Conservation (phyloP, 208 protist species). For the Leishmania tarentolae region DNA sequence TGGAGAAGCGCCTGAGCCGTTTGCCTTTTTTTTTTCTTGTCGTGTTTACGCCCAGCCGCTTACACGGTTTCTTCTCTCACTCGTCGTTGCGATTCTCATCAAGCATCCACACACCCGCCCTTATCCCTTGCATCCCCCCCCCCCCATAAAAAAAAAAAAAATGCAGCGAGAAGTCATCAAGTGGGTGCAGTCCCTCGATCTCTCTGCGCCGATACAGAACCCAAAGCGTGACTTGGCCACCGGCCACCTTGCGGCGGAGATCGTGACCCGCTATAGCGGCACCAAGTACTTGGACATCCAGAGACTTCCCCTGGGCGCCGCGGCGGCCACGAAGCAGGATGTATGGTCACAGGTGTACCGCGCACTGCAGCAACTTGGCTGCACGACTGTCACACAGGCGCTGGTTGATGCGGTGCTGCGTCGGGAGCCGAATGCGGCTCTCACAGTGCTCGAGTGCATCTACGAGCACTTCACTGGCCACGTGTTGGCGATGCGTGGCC, state of each 20-base stretch:
- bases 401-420: slow-evolving; percentile 72
- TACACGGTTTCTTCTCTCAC: neutral
- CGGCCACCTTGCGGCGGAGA: slow-evolving; percentile 94
- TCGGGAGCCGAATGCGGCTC: slow-evolving; percentile 55
- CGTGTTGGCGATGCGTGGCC: slow-evolving; percentile 36
- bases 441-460: slow-evolving; percentile 64
- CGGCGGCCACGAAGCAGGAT: slow-evolving; percentile 73
- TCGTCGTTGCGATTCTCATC: neutral
- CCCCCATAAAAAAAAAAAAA: too few species aligned
- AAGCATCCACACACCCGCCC: neutral
- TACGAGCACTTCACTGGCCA: slow-evolving; percentile 82
- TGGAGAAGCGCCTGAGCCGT: neutral
- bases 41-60: neutral
- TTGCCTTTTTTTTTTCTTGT: neutral
- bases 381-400: slow-evolving; percentile 38
- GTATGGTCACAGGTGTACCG: slow-evolving; percentile 86
- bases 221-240: slow-evolving; percentile 94
- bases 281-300: slow-evolving; percentile 26
- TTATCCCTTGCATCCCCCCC: neutral
- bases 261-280: slow-evolving; percentile 88
- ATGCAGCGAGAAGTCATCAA: slow-evolving; percentile 95
- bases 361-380: slow-evolving; percentile 60
- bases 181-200: slow-evolving; percentile 95
- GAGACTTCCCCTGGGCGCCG: slow-evolving; percentile 63
- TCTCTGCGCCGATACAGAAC: slow-evolving; percentile 91